These are phyloP conservation scores for peach (Prunus persica) DNA, from an alignment of 306 rosid genomes.

Conservation along the genomic window Prunus_persica_NCBIv2 NC_034009.1:31902501-31903000, in stretches of 20 bases:
- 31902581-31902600: constrained; percentile 52
- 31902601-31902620: constrained; percentile 64
- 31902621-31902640: constrained; percentile 64
- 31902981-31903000: constrained; percentile 25
- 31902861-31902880: constrained; percentile 63
- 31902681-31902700: constrained; percentile 42
- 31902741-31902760: constrained; percentile 18
- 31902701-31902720: constrained; percentile 35
- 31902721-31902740: constrained; percentile 19
- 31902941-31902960: constrained; percentile 55
- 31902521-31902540: constrained; percentile 52
- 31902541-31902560: constrained; percentile 56
- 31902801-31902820: constrained; percentile 22
- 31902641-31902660: constrained; percentile 66
- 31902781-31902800: constrained; percentile 59
- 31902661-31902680: constrained; percentile 67
- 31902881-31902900: constrained; percentile 36
- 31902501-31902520: constrained; percentile 55
- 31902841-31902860: constrained; percentile 48
- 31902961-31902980: constrained; percentile 38
- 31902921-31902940: constrained; percentile 43
- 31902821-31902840: constrained; percentile 24
- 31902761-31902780: constrained; percentile 33
- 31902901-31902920: constrained; percentile 57
- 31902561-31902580: constrained; percentile 87